Evolutionary conservation across 2,329 filamentous ascomycete genomes (phyloP), one percentile per base, ranked within the genome.

Genomic region (Coniochaeta prunicola): DNA sequence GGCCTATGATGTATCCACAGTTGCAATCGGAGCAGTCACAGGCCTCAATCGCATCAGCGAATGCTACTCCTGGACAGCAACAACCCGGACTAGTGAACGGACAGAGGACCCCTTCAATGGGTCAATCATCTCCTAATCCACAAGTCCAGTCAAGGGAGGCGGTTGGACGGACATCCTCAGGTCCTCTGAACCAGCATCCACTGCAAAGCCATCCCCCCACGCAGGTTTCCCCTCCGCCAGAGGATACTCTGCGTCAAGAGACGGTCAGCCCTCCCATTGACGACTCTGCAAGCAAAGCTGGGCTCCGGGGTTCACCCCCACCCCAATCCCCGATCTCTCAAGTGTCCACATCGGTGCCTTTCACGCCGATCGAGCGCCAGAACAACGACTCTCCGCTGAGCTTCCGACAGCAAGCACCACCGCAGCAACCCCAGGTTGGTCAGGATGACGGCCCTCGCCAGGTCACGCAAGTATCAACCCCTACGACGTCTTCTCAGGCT

Each of bases 111-210:
- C 45, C 45, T 21, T 50, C 45, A 28, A 19, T 45, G 19, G 45
- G 45, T 30, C 24, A 30, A 13, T 26, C 12, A 28, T 28, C 15
- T 13, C 45, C 21, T 12, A 50, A 50, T 30, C 45, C 2, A 17
- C 45, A 50, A 28, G 45, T 4, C 26, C 45, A 50, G 24, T 10
- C 45, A 28, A 30, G 45, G 30, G 45, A 50, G 45, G 15, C 45
- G 26, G 28, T 5, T 33, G 30, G 36, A 36, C 53, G 33, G 53
- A 55, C 28, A 55, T 19, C 53, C 12, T 31, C 19, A 12, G 53
- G 53, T 5, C 53, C 53, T 6, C 26, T 55, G 53, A 55, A 55
- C 33, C 53, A 55, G n/a, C 53, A 55, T 55, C 36, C 36, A n/a
- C 10, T 38, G 36, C 36, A 38, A 38, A 38, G 17, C 17, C 36